Conservation (phyloP, 176 grass and related monocot genomes). For the Lolium rigidum region DNA sequence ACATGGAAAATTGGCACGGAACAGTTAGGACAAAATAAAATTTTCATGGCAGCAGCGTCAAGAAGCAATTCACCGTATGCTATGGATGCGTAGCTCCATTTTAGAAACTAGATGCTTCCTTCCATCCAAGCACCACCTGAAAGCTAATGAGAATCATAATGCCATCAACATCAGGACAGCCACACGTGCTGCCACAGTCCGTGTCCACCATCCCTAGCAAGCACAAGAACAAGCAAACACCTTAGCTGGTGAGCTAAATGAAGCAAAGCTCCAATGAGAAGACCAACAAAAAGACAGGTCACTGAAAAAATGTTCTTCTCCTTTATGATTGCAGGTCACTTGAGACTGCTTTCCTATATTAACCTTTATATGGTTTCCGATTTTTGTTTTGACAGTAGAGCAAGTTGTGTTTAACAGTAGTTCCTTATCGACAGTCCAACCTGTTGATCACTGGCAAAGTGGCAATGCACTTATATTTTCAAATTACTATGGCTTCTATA, state of each 20-base stretch:
- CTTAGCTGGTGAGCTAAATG: conserved; percentile 37
- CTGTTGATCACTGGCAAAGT: background rate
- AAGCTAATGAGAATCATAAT: conserved; percentile 28
- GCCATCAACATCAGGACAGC: conserved; percentile 36
- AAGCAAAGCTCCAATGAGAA: conserved; percentile 31
- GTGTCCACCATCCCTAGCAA: conserved; percentile 48
- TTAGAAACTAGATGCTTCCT: conserved; percentile 35
- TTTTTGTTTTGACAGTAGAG: background rate
- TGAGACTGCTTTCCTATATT: background rate
- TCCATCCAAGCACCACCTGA: background rate
- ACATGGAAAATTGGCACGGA: background rate
- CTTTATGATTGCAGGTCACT: conserved; percentile 24
- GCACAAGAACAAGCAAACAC: conserved; percentile 34
- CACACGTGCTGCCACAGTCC: conserved; percentile 41
- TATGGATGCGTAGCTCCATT: background rate
- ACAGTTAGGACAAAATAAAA: background rate
- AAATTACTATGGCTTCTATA: background rate
- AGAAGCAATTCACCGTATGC: background rate
- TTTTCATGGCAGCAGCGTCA: background rate
- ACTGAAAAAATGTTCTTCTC: conserved; percentile 11
- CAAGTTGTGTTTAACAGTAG: background rate
- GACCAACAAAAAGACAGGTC: conserved; percentile 9
- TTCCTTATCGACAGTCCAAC: background rate
- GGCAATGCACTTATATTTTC: background rate
- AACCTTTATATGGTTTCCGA: conserved; percentile 2